These are phyloP conservation scores for Colletotrichum sp. DNA, from an alignment of 2,329 filamentous ascomycete species.

Conservation along the genomic window DNA sequence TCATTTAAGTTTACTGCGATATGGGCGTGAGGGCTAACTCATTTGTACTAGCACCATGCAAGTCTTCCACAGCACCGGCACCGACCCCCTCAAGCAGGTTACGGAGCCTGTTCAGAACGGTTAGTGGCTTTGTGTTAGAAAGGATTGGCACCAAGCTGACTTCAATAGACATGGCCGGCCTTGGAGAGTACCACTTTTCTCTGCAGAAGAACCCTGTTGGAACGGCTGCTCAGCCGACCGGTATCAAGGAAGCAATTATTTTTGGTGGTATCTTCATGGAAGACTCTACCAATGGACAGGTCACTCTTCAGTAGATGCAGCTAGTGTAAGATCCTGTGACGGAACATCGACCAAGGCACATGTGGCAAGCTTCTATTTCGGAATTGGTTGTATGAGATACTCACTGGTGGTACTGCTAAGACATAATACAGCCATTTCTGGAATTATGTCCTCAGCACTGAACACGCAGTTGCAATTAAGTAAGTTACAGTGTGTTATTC, in stretches of 20 bases:
- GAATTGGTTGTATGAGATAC: background rate
- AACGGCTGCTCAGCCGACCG: constrained; percentile 32
- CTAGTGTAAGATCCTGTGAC: background rate
- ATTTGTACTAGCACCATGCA: constrained; percentile 31
- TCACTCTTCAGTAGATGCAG: constrained; percentile 18
- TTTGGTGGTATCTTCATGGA: constrained; percentile 40
- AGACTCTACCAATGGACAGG: constrained; percentile 22
- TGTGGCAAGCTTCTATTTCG: background rate
- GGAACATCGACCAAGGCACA: background rate
- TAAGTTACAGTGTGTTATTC: background rate
- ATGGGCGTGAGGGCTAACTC: background rate
- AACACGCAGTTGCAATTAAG: background rate
- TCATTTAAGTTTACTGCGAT: constrained; percentile 17
- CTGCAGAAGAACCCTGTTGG: constrained; percentile 45
- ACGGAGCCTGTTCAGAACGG: constrained; percentile 39
- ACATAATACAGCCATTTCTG: background rate
- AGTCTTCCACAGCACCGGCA: constrained; percentile 47
- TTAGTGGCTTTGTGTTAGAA: constrained; percentile 20
- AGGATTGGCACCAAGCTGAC: background rate
- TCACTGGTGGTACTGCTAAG: background rate
- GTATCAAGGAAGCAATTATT: constrained; percentile 34
- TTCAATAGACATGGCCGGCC: constrained; percentile 29
- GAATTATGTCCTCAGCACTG: background rate
- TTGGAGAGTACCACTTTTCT: constrained; percentile 51
- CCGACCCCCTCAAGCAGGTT: constrained; percentile 37